Base-by-base conservation (phyloP, 352 stramenopile species). In the Elongisporangium undulatum region DNA sequence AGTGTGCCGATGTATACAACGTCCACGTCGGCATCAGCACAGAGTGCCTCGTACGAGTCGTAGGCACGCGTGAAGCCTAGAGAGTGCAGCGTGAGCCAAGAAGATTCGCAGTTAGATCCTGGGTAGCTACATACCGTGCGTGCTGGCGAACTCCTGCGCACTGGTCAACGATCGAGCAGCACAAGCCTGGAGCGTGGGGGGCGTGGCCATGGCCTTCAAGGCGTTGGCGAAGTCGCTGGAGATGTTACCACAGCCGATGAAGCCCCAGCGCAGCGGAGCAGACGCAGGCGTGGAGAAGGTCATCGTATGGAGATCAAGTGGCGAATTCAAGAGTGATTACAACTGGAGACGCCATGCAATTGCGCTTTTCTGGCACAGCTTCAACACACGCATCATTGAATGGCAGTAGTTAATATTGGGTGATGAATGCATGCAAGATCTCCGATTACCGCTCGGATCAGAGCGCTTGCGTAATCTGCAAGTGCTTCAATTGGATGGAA, bases 1-100 rank as follows among this genome's bases (percentile, higher is more conserved):
- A 98, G 61, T 51, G 92, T 97, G 38, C 88, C 92, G 50, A 98
- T 82, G 74, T 98, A 98, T n/a, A 97, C 79, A 54, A 97, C 85
- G 51, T 98, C 87, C 5, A 98, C 81, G 5, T 87, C 59, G 0
- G 77, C 22, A 68, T 98, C 91, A 3, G 68, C 39, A 22, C 79
- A 75, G 20, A 98, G 74, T 58, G 86, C 74, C 39, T 95, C 80
- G 69, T 98, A 98, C 49, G 77, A 90, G 20, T 79, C 89, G 66
- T 97, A 94, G 1, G 77, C 71, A 0, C 51, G 72, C 12, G 74
- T 55, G 66, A 95, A 77, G 15, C 68, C 75, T 87, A 54, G 13
- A 38, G 2, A 23, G 19, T 26, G 20, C 4, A 26, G 6, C 13
- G 55, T 49, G 1, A 62, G 49, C 50, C 4, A 55, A 53, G 22